phyloP scores from a whole-genome alignment of 1,284 basidiomycete species.

The Microbotryum scabiosae region DNA sequence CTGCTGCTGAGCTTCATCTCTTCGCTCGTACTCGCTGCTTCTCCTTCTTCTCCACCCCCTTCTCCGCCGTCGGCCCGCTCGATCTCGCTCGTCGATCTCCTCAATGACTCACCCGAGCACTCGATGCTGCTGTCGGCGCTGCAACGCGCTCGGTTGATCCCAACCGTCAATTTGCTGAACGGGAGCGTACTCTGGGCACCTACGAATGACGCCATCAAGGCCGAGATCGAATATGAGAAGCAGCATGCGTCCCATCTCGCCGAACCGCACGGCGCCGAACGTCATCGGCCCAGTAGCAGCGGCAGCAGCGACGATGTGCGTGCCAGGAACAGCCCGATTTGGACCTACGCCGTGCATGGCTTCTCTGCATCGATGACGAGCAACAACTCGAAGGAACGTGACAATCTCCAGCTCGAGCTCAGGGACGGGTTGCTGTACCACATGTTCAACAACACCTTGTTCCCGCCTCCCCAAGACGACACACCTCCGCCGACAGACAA shows the following conservation, averaged over 20 bases:
- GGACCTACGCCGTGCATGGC: too few relatives aligned
- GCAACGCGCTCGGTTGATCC: constrained; percentile 78
- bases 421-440: constrained; percentile 93
- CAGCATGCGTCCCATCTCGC: not conserved
- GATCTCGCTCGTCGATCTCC: constrained; percentile 58
- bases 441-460: constrained; percentile 73
- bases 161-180: constrained; percentile 77
- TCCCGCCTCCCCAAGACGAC: constrained; percentile 31
- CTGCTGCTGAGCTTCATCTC: too few relatives aligned
- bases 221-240: constrained; percentile 2
- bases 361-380: not conserved
- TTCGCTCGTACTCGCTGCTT: too few relatives aligned
- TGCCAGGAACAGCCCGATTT: too few relatives aligned
- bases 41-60: not conserved
- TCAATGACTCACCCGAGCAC: constrained; percentile 43
- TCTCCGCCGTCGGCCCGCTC: not conserved
- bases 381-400: constrained; percentile 37
- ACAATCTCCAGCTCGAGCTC: constrained; percentile 77
- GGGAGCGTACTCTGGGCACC: constrained; percentile 86
- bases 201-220: constrained; percentile 75
- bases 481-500: constrained; percentile 9
- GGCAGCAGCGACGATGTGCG: too few relatives aligned
- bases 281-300: too few relatives aligned
- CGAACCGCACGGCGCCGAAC: not conserved
- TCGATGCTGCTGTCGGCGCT: constrained; percentile 68